phyloP scores from a whole-genome alignment of 768 basidiomycete genomes.

The Strobilomyces echinocephalus region DNA sequence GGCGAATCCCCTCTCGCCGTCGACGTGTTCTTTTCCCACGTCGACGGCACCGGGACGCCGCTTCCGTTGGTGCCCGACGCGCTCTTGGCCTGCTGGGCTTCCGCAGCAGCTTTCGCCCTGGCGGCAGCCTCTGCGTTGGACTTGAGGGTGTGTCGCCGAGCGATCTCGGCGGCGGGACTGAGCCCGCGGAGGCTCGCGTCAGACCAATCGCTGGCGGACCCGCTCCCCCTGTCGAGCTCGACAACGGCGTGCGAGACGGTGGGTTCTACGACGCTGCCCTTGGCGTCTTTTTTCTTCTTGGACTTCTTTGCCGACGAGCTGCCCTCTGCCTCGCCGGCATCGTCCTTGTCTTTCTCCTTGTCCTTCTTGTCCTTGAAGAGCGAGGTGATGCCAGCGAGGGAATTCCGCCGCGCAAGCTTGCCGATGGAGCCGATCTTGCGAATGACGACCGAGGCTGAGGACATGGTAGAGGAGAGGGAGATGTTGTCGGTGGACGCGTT shows the following conservation, averaged over 20 bases:
- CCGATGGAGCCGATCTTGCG: conserved; percentile 91
- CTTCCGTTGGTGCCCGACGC: conserved; percentile 25
- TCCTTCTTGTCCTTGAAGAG: conserved; percentile 87
- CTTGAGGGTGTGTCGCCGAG: conserved; percentile 87
- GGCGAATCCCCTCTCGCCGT: conserved; percentile 47
- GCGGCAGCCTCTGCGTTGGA: conserved; percentile 57
- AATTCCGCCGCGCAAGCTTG: conserved; percentile 83
- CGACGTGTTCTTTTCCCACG: conserved; percentile 83
- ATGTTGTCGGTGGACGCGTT: conserved; percentile 94
- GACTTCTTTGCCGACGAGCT: conserved; percentile 40
- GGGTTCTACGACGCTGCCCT: conserved; percentile 62
- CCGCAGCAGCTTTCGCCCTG: conserved; percentile 34
- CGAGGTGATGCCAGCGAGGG: conserved; percentile 85
- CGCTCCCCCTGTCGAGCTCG: conserved; percentile 65
- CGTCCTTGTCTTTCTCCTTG: conserved; percentile 30
- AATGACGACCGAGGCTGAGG: conserved; percentile 93
- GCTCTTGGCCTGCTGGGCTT: conserved; percentile 22
- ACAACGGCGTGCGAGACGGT: conserved; percentile 79
- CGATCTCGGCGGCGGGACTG: conserved; percentile 86
- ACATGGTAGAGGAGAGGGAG: conserved; percentile 90
- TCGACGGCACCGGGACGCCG: conserved; percentile 42
- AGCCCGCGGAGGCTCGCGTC: conserved; percentile 62
- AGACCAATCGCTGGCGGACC: conserved; percentile 49
- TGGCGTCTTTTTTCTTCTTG: conserved; percentile 51
- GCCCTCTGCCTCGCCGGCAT: conserved; percentile 28